Evolutionary conservation across 192 early-diverging fungal species (phyloP).

Genomic region (Linnemannia zychae): DNA sequence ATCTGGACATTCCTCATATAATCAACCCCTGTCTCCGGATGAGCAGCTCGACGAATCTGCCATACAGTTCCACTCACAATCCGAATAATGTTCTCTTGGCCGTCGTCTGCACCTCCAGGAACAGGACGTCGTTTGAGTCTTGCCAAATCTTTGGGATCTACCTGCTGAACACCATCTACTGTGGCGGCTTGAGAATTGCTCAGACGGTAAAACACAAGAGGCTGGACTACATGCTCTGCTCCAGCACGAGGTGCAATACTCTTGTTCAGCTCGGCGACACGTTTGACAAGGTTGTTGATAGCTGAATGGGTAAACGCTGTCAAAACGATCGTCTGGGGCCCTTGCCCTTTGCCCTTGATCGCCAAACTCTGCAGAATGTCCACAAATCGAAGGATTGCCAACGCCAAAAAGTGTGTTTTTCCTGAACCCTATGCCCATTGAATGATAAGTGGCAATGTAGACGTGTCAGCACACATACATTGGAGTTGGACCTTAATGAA

Average conservation of each 20-base stretch:
- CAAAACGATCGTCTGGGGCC: slow-evolving; percentile 59
- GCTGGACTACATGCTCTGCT: slow-evolving; percentile 25
- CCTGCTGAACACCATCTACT: slow-evolving; percentile 3
- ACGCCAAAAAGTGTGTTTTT: slow-evolving; percentile 65
- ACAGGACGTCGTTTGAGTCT: slow-evolving; percentile 42
- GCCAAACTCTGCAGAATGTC: slow-evolving; percentile 42
- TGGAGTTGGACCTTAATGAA: no score
- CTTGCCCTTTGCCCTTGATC: slow-evolving; percentile 34
- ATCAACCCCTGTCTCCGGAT: slow-evolving; percentile 16
- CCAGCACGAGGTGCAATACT: slow-evolving; percentile 22
- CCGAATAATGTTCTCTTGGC: slow-evolving; percentile 19
- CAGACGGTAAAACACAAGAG: slow-evolving; percentile 35
- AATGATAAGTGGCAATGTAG: not conserved
- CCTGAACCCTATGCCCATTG: slow-evolving; percentile 59
- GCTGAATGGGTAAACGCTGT: slow-evolving; percentile 66
- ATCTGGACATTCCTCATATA: slow-evolving; percentile 53
- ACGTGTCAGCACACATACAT: no score
- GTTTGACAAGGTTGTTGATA: slow-evolving; percentile 57
- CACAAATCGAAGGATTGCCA: slow-evolving; percentile 57
- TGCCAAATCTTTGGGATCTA: slow-evolving; percentile 34
- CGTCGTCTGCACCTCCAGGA: not conserved
- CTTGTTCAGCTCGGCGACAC: slow-evolving; percentile 45
- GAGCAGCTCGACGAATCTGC: slow-evolving; percentile 22
- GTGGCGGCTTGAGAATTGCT: slow-evolving; percentile 13
- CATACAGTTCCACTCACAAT: slow-evolving; percentile 45